Base-by-base conservation (phyloP, 1,284 basidiomycete species). In the Marasmius tenuissimus region DNA sequence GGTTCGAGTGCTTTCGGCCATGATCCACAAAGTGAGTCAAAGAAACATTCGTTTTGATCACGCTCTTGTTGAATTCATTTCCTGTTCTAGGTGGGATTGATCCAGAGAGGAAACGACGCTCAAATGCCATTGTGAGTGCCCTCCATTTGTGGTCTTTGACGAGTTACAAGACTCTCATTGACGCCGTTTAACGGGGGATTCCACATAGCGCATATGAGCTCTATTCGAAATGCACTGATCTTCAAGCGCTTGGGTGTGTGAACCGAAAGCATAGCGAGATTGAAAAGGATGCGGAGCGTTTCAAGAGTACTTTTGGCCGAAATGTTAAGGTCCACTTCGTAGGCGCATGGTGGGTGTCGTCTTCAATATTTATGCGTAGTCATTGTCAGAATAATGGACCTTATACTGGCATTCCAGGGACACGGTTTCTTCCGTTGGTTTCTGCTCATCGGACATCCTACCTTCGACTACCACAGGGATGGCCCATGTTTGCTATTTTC, bases 71-170 rank as follows among this genome's bases (percentile, higher is more conserved):
- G n/a, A 12, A 42, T n/a, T 40, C 16, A n/a, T 4, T 27, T 27
- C 6, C n/a, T 42, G 6, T 6, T 6, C 12, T 3, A 76, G 75
- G 71, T 75, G 39, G 75, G 76, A 0, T 62, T 77, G 1, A 66
- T 77, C 35, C 58, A 69, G 22, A 65, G 67, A 50, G 73, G 75
- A 38, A 76, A 77, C 56, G 67, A 73, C 48, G 67, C 68, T 35
- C 74, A 76, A 59, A 76, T 76, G 18, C 72, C 73, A 10, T 76
- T 76, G 76, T 76, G 65, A 33, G 72, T 61, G 27, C 27, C 27
- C 4, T 27, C 27, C 4, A 27, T 4, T 4, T 27, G 27, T 2
- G 27, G 27, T 27, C 4, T 4, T 27, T 4, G 27, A 27, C n/a
- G n/a, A n/a, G n/a, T n/a, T n/a, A n/a, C n/a, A 4, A 27, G 4